phyloP scores from a whole-genome alignment of 352 stramenopile species.

The Globisporangium cylindrosporum region DNA sequence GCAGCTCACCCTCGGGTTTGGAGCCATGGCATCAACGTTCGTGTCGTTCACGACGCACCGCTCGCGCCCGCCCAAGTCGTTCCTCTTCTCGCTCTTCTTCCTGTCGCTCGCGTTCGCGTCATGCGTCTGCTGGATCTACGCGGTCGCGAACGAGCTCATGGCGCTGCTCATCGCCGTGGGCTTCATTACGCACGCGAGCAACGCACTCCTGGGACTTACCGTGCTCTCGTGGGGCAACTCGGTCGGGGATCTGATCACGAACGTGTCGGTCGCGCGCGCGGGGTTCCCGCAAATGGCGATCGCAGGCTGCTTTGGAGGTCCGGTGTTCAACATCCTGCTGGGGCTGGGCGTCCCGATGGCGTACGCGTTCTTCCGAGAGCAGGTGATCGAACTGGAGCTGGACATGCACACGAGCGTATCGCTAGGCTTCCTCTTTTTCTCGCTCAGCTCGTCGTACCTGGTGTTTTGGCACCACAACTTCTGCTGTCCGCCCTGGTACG shows the following conservation, averaged over 20 bases:
- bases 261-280: conserved; percentile 77
- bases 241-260: conserved; percentile 77
- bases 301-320: conserved; percentile 77
- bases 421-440: conserved; percentile 64
- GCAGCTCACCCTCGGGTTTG: conserved; percentile 30
- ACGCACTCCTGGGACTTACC: conserved; percentile 73
- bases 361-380: conserved; percentile 45
- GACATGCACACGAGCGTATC: conserved; percentile 74
- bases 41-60: conserved; percentile 67
- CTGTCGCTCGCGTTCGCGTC: conserved; percentile 72
- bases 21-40: conserved; percentile 48
- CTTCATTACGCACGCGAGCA: conserved; percentile 71
- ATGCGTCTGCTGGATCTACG: conserved; percentile 92
- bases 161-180: conserved; percentile 72
- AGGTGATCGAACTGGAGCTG: conserved; percentile 40
- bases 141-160: conserved; percentile 85
- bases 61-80: conserved; percentile 50
- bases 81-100: conserved; percentile 46
- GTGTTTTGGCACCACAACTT: conserved; percentile 59
- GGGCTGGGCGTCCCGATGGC: conserved; percentile 75
- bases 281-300: conserved; percentile 86
- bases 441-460: conserved; percentile 43
- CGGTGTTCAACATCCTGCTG: conserved; percentile 82
- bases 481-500: conserved; percentile 67
- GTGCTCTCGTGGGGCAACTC: conserved; percentile 86